A percentile compares a stretch with the other conserved stretches of the same genome.
phyloP scores from a whole-genome alignment of 2,329 filamentous ascomycete species.

The Exophiala oligosperma region DNA sequence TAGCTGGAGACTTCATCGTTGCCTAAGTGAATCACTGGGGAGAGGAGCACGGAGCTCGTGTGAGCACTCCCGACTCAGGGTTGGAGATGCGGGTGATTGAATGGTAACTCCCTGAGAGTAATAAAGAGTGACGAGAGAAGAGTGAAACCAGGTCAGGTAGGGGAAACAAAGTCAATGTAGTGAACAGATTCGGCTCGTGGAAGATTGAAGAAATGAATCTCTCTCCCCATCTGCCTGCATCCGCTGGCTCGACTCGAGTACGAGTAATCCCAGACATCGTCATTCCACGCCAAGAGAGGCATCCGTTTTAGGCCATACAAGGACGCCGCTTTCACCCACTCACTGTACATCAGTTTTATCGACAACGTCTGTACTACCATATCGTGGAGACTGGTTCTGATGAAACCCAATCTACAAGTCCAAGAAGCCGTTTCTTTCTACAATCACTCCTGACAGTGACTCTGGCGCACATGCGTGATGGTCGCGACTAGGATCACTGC shows the following conservation, averaged over 20 bases:
- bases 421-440: no score
- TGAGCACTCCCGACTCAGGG: not conserved
- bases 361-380: not conserved
- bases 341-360: not conserved
- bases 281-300: not conserved
- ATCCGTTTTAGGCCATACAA: not conserved
- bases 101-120: not conserved
- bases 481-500: no score
- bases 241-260: not conserved
- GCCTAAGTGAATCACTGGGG: not conserved
- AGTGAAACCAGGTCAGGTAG: not conserved
- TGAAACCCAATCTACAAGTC: no score
- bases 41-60: not conserved
- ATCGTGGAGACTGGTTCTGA: no score
- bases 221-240: not conserved
- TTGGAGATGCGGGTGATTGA: not conserved
- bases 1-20: slow-evolving; percentile 16
- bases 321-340: not conserved
- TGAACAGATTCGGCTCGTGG: not conserved
- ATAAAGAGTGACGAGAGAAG: not conserved
- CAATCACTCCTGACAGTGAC: no score
- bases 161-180: not conserved
- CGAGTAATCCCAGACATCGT: not conserved
- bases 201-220: not conserved
- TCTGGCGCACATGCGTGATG: no score